Conservation (phyloP, 2,329 filamentous ascomycete species). For the Aspergillus viridinutans region DNA sequence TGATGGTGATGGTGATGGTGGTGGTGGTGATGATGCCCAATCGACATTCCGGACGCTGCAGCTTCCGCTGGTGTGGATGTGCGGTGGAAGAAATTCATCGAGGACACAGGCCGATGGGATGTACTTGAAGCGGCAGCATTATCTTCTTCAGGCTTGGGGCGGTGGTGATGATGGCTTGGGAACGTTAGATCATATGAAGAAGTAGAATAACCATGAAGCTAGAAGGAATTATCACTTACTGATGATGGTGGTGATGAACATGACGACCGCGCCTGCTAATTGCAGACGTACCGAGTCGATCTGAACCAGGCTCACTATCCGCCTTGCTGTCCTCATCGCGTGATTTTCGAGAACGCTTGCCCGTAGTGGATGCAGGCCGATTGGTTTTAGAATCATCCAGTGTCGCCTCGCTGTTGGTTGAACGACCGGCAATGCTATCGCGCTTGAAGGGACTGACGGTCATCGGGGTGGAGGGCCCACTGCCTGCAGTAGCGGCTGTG, state of each 20-base stretch:
- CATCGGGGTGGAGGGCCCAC: slow-evolving; percentile 52
- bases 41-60: slow-evolving; percentile 6
- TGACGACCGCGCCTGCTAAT: slow-evolving; percentile 62
- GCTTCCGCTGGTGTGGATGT: slow-evolving; percentile 27
- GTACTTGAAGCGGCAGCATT: slow-evolving; percentile 17
- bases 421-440: slow-evolving; percentile 46
- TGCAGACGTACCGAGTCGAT: slow-evolving; percentile 56
- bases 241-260: slow-evolving; percentile 57
- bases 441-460: slow-evolving; percentile 49
- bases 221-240: slow-evolving; percentile 39
- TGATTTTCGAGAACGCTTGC: slow-evolving; percentile 61
- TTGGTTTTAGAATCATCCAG: slow-evolving; percentile 38
- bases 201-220: not conserved
- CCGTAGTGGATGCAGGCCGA: slow-evolving; percentile 46
- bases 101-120: slow-evolving; percentile 22
- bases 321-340: slow-evolving; percentile 69
- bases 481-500: slow-evolving; percentile 46
- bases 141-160: slow-evolving; percentile 51
- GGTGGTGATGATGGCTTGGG: slow-evolving; percentile 50
- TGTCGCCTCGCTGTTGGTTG: slow-evolving; percentile 34
- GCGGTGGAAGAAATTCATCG: slow-evolving; percentile 26
- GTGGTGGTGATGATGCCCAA: slow-evolving; percentile 39
- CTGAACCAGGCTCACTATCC: slow-evolving; percentile 63
- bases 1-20: slow-evolving; percentile 29
- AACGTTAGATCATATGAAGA: not conserved